Base-by-base conservation (phyloP, 106 monocot genomes). In the Narthecium ossifragum region DNA sequence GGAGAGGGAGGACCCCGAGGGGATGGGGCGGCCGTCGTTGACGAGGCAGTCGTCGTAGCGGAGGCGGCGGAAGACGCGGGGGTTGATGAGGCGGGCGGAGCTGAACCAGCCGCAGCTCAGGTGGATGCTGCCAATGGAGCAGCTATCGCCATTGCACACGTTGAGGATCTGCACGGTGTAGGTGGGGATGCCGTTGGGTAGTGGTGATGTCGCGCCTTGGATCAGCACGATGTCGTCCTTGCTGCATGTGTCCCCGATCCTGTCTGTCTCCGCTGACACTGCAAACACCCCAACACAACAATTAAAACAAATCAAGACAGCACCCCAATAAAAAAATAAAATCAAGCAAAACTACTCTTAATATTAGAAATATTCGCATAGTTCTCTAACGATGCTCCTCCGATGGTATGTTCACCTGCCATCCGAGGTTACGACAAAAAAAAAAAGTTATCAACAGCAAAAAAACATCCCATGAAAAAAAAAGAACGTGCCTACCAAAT, bases 21-120 rank as follows among this genome's bases (percentile, higher is more conserved):
- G 34, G 20, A 57, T 18, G 22, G 57, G 57, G 32, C 57, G 32
- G 57, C 57, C 57, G 57, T 57, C 57, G 34, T 57, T 57, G 34
- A 57, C 18, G 22, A 57, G 57, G 57, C 57, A 57, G 22, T 57
- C 57, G 21, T 57, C 22, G 34, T n/a, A 57, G 17, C 17, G 12
- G 34, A 57, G 32, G 34, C 57, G 57, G 34, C 57, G 32, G 57
- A 57, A 57, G 32, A 57, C 3, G 34, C 57, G 20, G 33, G 57
- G 57, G 34, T 57, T 57, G 57, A 57, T 30, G 1, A 57, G 57
- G 18, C 57, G 57, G 9, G 57, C 57, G 20, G 57, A 57, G 34
- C 18, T 18, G 34, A 57, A 57, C 57, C 57, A 57, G 18, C 57
- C 57, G 34, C 57, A 57, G 31, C 29, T 31, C 5, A 57, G 13